Conservation (phyloP, 148 eudicot species). For the Agrostemma githago region DNA sequence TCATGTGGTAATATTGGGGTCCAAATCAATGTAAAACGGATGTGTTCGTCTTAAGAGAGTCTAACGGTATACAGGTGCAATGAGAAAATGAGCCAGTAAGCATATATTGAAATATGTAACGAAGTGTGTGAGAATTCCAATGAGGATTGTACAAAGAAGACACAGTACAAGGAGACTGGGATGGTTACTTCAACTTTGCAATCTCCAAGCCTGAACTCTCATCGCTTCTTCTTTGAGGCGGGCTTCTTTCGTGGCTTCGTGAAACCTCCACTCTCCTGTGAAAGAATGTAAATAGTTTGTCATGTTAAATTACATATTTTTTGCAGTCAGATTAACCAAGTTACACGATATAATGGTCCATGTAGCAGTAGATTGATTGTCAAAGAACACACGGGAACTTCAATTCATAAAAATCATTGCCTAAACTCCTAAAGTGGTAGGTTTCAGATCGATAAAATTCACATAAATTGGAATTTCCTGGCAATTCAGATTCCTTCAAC, state of each 20-base stretch:
- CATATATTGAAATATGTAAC: background rate
- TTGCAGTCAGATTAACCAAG: background rate
- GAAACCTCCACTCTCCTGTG: conserved; percentile 71
- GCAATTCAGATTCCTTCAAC: background rate
- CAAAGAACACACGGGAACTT: background rate
- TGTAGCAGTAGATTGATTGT: background rate
- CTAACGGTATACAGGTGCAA: background rate
- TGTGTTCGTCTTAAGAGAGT: no score
- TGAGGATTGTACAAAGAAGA: background rate
- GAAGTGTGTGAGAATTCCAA: background rate
- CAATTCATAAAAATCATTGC: no score
- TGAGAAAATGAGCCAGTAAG: background rate
- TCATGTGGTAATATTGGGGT: no score
- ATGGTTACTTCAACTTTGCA: background rate
- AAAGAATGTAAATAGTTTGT: conserved; percentile 11
- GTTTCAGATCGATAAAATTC: background rate
- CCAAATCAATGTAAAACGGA: no score
- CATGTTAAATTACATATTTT: background rate
- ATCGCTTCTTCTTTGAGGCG: conserved; percentile 39
- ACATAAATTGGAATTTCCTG: background rate
- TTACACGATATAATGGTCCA: background rate
- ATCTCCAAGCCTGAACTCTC: conserved; percentile 14
- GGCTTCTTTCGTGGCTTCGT: conserved; percentile 40
- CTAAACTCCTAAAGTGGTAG: background rate
- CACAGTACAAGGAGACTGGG: background rate